Percentiles rank a stretch among this genome's conserved stretches.
Evolutionary conservation across 2,329 filamentous ascomycete species (phyloP).

Genomic region (Trichoderma guizhouense): DNA sequence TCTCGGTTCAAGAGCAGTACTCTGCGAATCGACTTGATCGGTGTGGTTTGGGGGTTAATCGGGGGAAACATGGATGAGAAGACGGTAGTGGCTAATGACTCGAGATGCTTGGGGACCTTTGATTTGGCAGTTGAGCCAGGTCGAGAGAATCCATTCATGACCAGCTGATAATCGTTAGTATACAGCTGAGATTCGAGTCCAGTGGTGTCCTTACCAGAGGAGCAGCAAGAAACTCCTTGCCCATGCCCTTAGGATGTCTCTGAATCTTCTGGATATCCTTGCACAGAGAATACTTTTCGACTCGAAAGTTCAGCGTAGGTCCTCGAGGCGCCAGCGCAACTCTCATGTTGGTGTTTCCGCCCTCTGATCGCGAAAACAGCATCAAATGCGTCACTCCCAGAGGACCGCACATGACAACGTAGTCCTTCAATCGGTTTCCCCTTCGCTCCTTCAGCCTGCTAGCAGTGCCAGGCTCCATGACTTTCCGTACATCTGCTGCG

Average conservation of each 20-base stretch:
- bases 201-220: conserved; percentile 62
- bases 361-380: conserved; percentile 85
- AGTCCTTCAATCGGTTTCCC: conserved; percentile 85
- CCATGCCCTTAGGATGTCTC: conserved; percentile 76
- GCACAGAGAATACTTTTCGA: conserved; percentile 90
- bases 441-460: conserved; percentile 83
- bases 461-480: conserved; percentile 96
- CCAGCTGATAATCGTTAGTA: conserved; percentile 54
- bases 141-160: conserved; percentile 96
- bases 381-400: conserved; percentile 89
- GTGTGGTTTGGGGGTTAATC: conserved; percentile 87
- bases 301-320: conserved; percentile 88
- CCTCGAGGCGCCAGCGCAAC: conserved; percentile 84
- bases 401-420: conserved; percentile 91
- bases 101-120: conserved; percentile 87
- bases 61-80: conserved; percentile 96
- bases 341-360: conserved; percentile 88
- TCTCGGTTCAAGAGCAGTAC: conserved; percentile 89
- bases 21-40: conserved; percentile 86
- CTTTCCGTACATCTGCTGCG: conserved; percentile 81
- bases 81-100: conserved; percentile 85
- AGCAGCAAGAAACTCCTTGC: conserved; percentile 80
- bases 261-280: conserved; percentile 85
- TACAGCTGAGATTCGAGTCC: not conserved
- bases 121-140: conserved; percentile 57